A percentile compares a stretch with the other conserved stretches of the same genome.
These are phyloP conservation scores for Metroxylon sagu DNA, from an alignment of 176 grass and related monocot genomes.

Conservation along the genomic window DNA sequence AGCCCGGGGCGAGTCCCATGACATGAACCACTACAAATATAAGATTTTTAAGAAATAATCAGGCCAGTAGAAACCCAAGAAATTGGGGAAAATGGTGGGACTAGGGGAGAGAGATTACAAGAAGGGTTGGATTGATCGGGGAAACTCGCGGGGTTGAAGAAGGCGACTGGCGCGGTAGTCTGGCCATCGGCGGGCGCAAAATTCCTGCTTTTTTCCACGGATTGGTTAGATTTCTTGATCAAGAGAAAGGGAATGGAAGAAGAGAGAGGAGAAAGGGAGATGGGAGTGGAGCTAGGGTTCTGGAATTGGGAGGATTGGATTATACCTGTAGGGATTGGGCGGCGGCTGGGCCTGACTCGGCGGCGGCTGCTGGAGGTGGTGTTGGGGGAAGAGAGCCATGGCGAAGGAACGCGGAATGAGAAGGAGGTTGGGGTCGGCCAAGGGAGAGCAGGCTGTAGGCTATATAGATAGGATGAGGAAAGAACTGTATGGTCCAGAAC, in stretches of 20 bases:
- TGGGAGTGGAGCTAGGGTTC: background rate
- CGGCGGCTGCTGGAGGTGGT: slow-evolving; percentile 54
- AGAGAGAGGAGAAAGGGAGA: background rate
- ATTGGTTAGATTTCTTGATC: background rate
- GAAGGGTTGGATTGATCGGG: slow-evolving; percentile 70
- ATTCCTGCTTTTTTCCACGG: slow-evolving; percentile 37
- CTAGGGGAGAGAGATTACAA: slow-evolving; percentile 30
- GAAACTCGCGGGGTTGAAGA: slow-evolving; percentile 57
- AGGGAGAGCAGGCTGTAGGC: no score
- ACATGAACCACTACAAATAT: slow-evolving; percentile 50
- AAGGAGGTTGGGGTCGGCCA: background rate
- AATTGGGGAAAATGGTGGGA: slow-evolving; percentile 2
- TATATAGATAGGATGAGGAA: no score
- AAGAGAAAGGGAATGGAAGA: slow-evolving; percentile 17
- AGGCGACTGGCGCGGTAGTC: slow-evolving; percentile 55
- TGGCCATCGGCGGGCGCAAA: slow-evolving; percentile 76
- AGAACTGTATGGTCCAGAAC: no score
- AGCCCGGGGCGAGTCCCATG: slow-evolving; percentile 35
- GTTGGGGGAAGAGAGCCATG: slow-evolving; percentile 81
- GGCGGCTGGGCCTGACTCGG: slow-evolving; percentile 22
- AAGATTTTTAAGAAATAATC: no score
- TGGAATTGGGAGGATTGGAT: background rate
- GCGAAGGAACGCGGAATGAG: slow-evolving; percentile 4
- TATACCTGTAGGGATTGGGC: slow-evolving; percentile 52
- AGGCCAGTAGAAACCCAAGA: slow-evolving; percentile 6